Evolutionary conservation across 2,329 filamentous ascomycete genomes (phyloP).

Genomic region (Trichoderma koningiopsis): DNA sequence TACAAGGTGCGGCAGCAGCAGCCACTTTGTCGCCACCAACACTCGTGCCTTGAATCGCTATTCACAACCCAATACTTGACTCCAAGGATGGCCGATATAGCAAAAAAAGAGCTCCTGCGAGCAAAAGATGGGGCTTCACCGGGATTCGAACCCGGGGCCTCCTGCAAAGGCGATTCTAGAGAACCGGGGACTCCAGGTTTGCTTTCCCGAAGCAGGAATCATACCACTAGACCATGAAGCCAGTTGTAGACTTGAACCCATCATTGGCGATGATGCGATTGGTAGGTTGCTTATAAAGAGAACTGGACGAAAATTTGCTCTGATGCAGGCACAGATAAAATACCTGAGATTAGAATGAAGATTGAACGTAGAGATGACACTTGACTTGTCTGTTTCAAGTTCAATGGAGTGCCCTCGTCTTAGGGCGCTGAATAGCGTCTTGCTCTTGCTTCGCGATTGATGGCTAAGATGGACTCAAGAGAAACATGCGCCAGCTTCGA

Average conservation of each 20-base stretch:
- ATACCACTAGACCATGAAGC: slow-evolving; percentile 26
- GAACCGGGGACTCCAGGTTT: slow-evolving; percentile 27
- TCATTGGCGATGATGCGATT: slow-evolving; percentile 7
- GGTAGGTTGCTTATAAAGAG: neutral
- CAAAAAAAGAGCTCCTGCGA: neutral
- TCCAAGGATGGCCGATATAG: neutral
- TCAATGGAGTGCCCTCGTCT: neutral
- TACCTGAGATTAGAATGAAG: neutral
- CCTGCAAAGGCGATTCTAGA: slow-evolving; percentile 30
- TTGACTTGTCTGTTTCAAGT: neutral
- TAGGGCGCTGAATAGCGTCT: neutral
- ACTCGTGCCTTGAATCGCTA: neutral
- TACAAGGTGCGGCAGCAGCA: neutral
- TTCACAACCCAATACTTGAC: neutral
- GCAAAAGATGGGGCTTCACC: slow-evolving; percentile 28
- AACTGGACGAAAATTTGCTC: neutral
- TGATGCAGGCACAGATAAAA: neutral
- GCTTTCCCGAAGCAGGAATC: slow-evolving; percentile 25
- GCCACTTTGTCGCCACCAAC: neutral
- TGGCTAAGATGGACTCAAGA: too few relatives aligned
- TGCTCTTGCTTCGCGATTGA: neutral
- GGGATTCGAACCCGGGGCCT: slow-evolving; percentile 32
- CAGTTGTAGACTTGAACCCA: neutral
- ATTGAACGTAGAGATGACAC: neutral
- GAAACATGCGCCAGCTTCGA: neutral